Evolutionary conservation across 1,284 basidiomycete genomes (phyloP).

Genomic region (Apiotrichum sp.): DNA sequence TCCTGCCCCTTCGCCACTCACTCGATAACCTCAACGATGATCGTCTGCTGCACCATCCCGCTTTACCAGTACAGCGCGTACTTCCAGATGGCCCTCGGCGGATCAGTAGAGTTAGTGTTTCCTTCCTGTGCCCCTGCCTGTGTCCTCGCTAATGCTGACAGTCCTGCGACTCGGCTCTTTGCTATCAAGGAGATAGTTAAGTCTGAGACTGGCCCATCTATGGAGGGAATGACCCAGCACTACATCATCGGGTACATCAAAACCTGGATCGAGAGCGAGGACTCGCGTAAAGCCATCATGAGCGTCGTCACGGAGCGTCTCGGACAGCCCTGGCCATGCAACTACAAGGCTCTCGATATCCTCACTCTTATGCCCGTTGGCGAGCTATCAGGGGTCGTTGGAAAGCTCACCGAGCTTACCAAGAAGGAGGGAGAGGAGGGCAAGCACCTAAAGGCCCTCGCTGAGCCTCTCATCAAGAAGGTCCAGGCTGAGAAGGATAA

Average conservation of each 20-base stretch:
- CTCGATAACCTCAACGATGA: neutral
- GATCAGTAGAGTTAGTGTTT: neutral
- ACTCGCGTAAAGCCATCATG: slow-evolving; percentile 32
- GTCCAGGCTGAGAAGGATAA: slow-evolving; percentile 18
- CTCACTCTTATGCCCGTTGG: slow-evolving; percentile 22
- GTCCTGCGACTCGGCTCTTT: neutral
- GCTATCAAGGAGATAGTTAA: slow-evolving; percentile 2
- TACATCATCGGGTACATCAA: slow-evolving; percentile 1
- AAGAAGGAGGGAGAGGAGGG: slow-evolving; percentile 22
- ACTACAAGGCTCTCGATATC: slow-evolving; percentile 39
- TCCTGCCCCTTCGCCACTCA: too few relatives aligned
- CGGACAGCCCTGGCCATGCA: slow-evolving; percentile 38
- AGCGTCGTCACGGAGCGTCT: slow-evolving; percentile 33
- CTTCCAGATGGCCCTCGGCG: slow-evolving; percentile 3
- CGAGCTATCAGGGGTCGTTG: slow-evolving; percentile 21
- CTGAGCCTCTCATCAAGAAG: slow-evolving; percentile 29
- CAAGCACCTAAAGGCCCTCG: slow-evolving; percentile 27
- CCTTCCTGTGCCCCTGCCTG: neutral
- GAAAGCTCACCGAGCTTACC: slow-evolving; percentile 23
- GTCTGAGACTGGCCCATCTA: neutral
- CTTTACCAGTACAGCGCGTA: slow-evolving; percentile 11
- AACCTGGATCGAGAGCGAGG: slow-evolving; percentile 11
- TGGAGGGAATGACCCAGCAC: neutral
- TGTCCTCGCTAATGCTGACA: neutral
- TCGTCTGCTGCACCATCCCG: neutral